Conservation (phyloP, 768 basidiomycete genomes). For the Royoungia palumana region DNA sequence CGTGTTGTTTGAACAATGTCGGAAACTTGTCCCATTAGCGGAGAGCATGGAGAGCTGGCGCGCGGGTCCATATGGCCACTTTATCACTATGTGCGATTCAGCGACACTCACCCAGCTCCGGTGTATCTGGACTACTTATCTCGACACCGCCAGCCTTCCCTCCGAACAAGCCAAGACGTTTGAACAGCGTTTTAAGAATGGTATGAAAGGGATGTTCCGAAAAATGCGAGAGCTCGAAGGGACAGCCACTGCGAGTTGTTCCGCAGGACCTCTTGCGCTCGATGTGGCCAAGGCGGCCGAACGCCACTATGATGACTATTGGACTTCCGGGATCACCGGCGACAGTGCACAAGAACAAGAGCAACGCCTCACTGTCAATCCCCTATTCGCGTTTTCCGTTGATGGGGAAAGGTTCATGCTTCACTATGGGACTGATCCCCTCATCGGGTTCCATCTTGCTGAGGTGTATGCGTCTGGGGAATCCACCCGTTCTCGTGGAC, state of each 20-base stretch:
- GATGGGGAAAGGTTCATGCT: conserved; percentile 23
- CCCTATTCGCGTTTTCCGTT: conserved; percentile 28
- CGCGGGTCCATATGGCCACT: conserved; percentile 24
- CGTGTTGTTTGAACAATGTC: conserved; percentile 23
- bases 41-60: conserved; percentile 18
- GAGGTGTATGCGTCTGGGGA: conserved; percentile 17
- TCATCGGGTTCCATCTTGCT: conserved; percentile 29
- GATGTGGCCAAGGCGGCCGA: not conserved
- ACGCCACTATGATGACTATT: conserved; percentile 22
- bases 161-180: conserved; percentile 9
- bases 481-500: not conserved
- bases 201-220: conserved; percentile 5
- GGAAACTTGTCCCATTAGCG: conserved; percentile 22
- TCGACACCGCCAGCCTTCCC: conserved; percentile 5
- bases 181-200: conserved; percentile 6
- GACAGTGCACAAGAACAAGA: not conserved
- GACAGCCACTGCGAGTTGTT: conserved; percentile 18
- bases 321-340: conserved; percentile 20
- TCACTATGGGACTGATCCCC: conserved; percentile 29
- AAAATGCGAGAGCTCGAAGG: not conserved
- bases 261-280: conserved; percentile 23
- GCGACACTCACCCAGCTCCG: conserved; percentile 20
- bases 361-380: conserved; percentile 16
- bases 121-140: conserved; percentile 20
- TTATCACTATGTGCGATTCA: conserved; percentile 19